These are phyloP conservation scores for Alternaria ventricosa DNA, from an alignment of 2,329 filamentous ascomycete species.

Conservation along the genomic window DNA sequence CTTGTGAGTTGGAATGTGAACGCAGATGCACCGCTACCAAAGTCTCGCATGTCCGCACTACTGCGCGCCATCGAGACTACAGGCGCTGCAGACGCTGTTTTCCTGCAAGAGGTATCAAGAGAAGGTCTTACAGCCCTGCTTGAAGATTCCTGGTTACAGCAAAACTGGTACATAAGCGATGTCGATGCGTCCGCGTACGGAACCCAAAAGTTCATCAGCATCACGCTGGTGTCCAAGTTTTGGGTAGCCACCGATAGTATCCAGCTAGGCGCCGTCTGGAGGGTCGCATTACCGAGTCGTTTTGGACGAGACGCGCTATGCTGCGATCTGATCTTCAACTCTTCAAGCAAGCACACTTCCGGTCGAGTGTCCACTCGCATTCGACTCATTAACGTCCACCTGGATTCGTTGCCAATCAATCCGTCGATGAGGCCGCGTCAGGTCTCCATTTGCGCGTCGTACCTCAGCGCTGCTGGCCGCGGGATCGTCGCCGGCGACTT, in stretches of 20 bases:
- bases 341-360: not conserved
- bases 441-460: not conserved
- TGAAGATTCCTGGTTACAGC: not conserved
- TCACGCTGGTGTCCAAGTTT: not conserved
- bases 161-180: constrained; percentile 8
- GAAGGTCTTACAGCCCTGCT: not conserved
- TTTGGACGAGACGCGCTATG: constrained; percentile 7
- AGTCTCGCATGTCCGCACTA: constrained; percentile 5
- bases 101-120: constrained; percentile 6
- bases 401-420: constrained; percentile 6
- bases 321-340: constrained; percentile 4
- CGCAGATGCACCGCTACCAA: not conserved
- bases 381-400: constrained; percentile 5
- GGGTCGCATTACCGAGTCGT: constrained; percentile 1
- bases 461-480: not conserved
- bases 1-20: constrained; percentile 9
- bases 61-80: not conserved
- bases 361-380: not conserved
- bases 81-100: not conserved
- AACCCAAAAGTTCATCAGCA: constrained; percentile 1
- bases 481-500: constrained; percentile 8
- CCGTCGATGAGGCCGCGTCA: constrained; percentile 8
- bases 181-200: not conserved
- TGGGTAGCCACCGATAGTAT: not conserved
- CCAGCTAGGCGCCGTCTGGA: constrained; percentile 1